Evolutionary conservation across 495 filamentous ascomycete genomes (phyloP).

Genomic region (Talaromyces ruber): DNA sequence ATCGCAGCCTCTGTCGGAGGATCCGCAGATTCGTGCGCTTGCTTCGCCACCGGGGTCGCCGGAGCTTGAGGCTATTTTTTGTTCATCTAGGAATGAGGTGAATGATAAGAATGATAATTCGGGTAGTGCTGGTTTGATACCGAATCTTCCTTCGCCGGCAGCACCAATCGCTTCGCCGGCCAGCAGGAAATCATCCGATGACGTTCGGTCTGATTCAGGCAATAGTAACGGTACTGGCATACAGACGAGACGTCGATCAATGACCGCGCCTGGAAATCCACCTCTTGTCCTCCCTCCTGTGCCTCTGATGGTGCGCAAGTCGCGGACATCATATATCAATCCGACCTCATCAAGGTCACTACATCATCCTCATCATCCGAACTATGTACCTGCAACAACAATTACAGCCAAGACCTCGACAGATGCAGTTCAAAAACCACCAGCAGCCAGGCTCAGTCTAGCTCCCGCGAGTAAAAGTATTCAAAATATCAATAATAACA

Average conservation of each 20-base stretch:
- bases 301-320: conserved; percentile 20
- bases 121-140: neutral
- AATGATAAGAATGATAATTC: conserved; percentile 26
- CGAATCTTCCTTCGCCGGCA: neutral
- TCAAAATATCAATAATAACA: neutral
- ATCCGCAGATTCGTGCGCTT: conserved; percentile 36
- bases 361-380: conserved; percentile 22
- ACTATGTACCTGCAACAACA: conserved; percentile 11
- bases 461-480: neutral
- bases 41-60: conserved; percentile 18
- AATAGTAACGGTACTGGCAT: neutral
- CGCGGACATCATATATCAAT: conserved; percentile 16
- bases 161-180: neutral
- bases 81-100: conserved; percentile 10
- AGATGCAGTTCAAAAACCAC: neutral
- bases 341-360: conserved; percentile 13
- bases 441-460: neutral
- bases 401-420: neutral
- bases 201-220: neutral
- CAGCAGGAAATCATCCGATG: neutral
- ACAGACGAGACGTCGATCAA: conserved; percentile 15
- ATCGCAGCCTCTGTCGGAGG: conserved; percentile 26
- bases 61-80: neutral
- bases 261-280: conserved; percentile 13
- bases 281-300: conserved; percentile 26